Conservation (phyloP, 2,329 filamentous ascomycete genomes). For the Trichoderma afroharzianum region DNA sequence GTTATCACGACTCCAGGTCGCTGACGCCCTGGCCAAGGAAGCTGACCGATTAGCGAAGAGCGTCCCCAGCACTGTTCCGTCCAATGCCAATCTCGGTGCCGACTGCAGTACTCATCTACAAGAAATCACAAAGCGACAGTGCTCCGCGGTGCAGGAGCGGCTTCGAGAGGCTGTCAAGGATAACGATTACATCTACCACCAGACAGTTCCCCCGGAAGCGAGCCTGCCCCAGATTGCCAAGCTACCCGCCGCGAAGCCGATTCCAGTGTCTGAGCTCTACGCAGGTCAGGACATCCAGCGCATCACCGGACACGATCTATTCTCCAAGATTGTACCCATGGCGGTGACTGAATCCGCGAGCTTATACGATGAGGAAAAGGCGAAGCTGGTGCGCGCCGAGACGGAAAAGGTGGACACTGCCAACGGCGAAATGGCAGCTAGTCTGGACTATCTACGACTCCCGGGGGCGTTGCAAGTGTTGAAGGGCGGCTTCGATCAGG, state of each 20-base stretch:
- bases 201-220: slow-evolving; percentile 82
- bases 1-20: slow-evolving; percentile 76
- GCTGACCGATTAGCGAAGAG: slow-evolving; percentile 71
- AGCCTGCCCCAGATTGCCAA: slow-evolving; percentile 80
- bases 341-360: slow-evolving; percentile 95
- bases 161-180: slow-evolving; percentile 76
- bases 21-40: slow-evolving; percentile 74
- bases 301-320: slow-evolving; percentile 95
- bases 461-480: slow-evolving; percentile 86
- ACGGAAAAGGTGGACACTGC: slow-evolving; percentile 89
- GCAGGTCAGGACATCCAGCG: slow-evolving; percentile 95
- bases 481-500: slow-evolving; percentile 89
- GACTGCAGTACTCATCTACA: slow-evolving; percentile 71
- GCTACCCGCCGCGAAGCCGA: slow-evolving; percentile 90
- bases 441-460: slow-evolving; percentile 86
- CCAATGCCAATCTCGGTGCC: slow-evolving; percentile 76
- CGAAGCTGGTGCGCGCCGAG: slow-evolving; percentile 89
- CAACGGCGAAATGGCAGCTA: slow-evolving; percentile 93
- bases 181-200: slow-evolving; percentile 98
- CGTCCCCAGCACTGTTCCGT: slow-evolving; percentile 75
- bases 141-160: slow-evolving; percentile 76
- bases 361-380: slow-evolving; percentile 97
- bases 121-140: slow-evolving; percentile 82
- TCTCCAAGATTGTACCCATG: slow-evolving; percentile 93
- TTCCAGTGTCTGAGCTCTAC: slow-evolving; percentile 94